phyloP scores from a whole-genome alignment of 2,329 filamentous ascomycete genomes.

The Alternaria brassicae region DNA sequence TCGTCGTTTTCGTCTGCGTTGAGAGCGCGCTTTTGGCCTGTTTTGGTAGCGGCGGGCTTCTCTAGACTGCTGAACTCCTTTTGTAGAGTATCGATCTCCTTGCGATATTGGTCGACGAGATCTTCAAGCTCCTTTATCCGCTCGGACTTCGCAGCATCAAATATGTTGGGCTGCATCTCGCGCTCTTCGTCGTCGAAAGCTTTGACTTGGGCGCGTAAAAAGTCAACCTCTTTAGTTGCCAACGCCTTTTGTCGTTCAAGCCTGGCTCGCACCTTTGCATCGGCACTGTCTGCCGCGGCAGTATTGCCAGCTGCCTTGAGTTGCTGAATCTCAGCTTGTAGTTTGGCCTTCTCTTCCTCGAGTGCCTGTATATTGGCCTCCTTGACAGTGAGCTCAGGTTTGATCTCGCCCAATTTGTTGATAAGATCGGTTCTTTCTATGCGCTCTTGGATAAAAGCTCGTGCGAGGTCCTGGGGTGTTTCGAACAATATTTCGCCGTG shows the following conservation, averaged over 20 bases:
- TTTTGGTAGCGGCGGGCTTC: conserved; percentile 53
- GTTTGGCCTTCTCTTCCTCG: conserved; percentile 70
- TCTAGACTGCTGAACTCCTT: conserved; percentile 75
- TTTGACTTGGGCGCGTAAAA: conserved; percentile 89
- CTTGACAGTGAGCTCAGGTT: conserved; percentile 78
- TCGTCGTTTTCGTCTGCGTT: conserved; percentile 66
- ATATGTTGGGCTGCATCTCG: conserved; percentile 80
- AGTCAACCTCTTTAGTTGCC: conserved; percentile 91
- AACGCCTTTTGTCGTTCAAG: conserved; percentile 86
- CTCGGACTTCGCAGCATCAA: conserved; percentile 75
- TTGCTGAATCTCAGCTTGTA: conserved; percentile 75
- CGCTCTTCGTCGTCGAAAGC: conserved; percentile 85
- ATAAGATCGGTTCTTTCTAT: conserved; percentile 80
- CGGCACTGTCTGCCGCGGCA: conserved; percentile 55
- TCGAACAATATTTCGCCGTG: conserved; percentile 76
- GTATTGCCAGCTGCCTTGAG: conserved; percentile 59
- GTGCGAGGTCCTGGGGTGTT: conserved; percentile 85
- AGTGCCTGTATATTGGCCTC: conserved; percentile 76
- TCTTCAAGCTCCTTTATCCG: conserved; percentile 82
- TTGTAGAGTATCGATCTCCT: conserved; percentile 77
- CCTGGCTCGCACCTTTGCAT: conserved; percentile 73
- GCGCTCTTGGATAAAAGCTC: conserved; percentile 81
- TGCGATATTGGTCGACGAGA: conserved; percentile 86
- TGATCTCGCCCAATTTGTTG: conserved; percentile 78
- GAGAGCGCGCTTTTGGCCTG: conserved; percentile 69